phyloP scores from a whole-genome alignment of 495 filamentous ascomycete species.

The Penicillium nucicola region DNA sequence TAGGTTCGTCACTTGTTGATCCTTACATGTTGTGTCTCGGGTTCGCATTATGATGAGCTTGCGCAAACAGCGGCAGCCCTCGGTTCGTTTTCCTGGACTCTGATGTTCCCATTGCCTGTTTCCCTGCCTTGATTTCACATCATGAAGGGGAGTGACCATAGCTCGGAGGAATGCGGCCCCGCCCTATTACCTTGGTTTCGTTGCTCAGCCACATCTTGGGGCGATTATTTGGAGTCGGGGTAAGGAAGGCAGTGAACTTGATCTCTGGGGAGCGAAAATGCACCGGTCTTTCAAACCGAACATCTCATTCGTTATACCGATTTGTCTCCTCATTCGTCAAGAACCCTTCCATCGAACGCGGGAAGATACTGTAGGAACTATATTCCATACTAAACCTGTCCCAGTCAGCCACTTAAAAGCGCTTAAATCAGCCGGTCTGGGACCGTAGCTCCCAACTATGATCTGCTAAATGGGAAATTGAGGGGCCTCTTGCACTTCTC shows the following conservation, averaged over 20 bases:
- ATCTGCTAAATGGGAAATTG: too few species aligned
- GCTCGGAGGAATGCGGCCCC: conserved; percentile 8
- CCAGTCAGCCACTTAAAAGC: not conserved
- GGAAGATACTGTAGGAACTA: not conserved
- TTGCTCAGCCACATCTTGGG: not conserved
- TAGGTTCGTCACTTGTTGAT: not conserved
- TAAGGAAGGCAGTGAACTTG: too few species aligned
- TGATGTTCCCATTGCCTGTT: too few species aligned
- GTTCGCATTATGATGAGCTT: not conserved
- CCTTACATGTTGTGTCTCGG: conserved; percentile 1
- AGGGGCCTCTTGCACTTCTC: too few species aligned
- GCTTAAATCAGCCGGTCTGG: not conserved
- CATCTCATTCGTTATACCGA: too few species aligned
- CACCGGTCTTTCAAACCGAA: too few species aligned
- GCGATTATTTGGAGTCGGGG: too few species aligned
- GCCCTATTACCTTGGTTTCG: not conserved
- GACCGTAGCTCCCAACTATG: too few species aligned
- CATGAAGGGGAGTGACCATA: not conserved
- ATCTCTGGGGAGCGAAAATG: too few species aligned
- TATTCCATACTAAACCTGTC: not conserved
- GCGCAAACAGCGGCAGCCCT: conserved; percentile 2
- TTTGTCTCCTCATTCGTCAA: not conserved
- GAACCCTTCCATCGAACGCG: not conserved
- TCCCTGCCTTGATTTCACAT: not conserved
- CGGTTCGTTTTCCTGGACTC: not conserved